A percentile compares a stretch with the other conserved stretches of the same genome.
These are phyloP conservation scores for Halteria grandinella DNA, from an alignment of 73 alveolate genomes.

Conservation along the genomic window DNA sequence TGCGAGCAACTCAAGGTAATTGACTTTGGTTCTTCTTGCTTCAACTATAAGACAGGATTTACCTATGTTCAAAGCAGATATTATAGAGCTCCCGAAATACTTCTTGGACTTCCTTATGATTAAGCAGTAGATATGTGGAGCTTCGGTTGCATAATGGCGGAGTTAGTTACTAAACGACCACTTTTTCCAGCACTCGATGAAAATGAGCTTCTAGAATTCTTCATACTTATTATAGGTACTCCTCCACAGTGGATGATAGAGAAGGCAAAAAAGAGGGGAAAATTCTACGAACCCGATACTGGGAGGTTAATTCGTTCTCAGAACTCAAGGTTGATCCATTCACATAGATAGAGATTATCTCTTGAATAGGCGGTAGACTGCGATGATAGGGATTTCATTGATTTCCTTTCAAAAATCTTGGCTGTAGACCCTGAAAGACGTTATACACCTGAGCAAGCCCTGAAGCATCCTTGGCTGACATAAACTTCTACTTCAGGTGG, in stretches of 20 bases:
- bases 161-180: conserved; percentile 39
- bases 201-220: conserved; percentile 30
- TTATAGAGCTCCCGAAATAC: conserved; percentile 63
- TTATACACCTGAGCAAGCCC: conserved; percentile 51
- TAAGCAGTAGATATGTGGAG: conserved; percentile 67
- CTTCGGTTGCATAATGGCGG: conserved; percentile 57
- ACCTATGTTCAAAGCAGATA: conserved; percentile 56
- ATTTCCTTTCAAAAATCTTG: conserved; percentile 36
- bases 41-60: conserved; percentile 52
- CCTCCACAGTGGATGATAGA: conserved; percentile 52
- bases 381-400: conserved; percentile 27
- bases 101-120: conserved; percentile 50
- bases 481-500: no score
- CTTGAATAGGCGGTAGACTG: background rate
- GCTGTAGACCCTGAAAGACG: conserved; percentile 48
- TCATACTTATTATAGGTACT: conserved; percentile 34
- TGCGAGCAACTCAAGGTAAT: conserved; percentile 70
- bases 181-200: conserved; percentile 59
- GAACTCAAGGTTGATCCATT: background rate
- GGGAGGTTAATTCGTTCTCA: background rate
- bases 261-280: conserved; percentile 17
- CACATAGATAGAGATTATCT: background rate
- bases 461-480: conserved; percentile 58
- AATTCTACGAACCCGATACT: conserved; percentile 18
- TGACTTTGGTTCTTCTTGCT: conserved; percentile 86